These are phyloP conservation scores for Eragrostis curvula DNA, from an alignment of 176 grass and related monocot species.

Conservation along the genomic window DNA sequence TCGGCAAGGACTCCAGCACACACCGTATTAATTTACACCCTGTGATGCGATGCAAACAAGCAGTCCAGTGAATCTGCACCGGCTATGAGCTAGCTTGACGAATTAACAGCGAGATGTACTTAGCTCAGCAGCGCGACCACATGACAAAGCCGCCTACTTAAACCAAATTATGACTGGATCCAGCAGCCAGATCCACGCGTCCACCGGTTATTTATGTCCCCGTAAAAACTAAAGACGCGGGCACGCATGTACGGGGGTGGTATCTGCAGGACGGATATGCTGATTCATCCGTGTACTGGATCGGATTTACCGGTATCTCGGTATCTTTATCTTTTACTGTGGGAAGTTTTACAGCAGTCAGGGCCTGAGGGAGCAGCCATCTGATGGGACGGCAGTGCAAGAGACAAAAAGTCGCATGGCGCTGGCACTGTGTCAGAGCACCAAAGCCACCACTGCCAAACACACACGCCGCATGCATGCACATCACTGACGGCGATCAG, in stretches of 20 bases:
- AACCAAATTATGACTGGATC: constrained; percentile 5
- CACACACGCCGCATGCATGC: constrained; percentile 38
- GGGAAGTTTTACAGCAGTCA: background rate
- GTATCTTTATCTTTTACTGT: background rate
- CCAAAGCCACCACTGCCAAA: constrained; percentile 24
- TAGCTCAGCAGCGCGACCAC: background rate
- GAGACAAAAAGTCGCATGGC: constrained; percentile 35
- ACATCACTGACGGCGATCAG: constrained; percentile 25
- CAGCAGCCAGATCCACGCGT: background rate
- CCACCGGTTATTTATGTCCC: background rate
- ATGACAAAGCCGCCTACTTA: background rate
- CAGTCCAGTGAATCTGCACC: constrained; percentile 13
- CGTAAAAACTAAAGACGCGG: background rate
- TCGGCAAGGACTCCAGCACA: background rate
- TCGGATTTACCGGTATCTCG: background rate
- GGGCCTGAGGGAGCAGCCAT: constrained; percentile 1
- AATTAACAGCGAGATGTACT: background rate
- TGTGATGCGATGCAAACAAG: constrained; percentile 27
- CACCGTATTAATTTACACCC: background rate
- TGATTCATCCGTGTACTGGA: background rate
- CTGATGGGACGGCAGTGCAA: constrained; percentile 25
- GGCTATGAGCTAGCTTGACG: background rate
- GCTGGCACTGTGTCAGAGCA: constrained; percentile 9
- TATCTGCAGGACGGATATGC: background rate
- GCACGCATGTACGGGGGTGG: background rate